Evolutionary conservation across 768 basidiomycete species (phyloP).

Genomic region (Bullera alba): DNA sequence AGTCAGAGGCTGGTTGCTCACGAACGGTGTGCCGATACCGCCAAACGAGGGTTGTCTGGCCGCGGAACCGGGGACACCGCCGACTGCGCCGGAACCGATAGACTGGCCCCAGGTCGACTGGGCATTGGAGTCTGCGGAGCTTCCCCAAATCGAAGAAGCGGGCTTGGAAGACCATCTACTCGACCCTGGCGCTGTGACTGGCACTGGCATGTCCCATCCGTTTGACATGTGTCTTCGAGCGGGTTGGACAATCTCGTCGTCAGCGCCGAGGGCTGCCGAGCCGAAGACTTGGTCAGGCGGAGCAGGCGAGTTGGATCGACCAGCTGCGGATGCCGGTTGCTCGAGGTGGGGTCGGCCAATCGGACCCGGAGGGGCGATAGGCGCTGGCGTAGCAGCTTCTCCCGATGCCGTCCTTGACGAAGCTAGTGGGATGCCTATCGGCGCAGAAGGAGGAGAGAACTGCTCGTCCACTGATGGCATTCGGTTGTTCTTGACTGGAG

Average conservation of each 20-base stretch:
- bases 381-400: not conserved
- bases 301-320: slow-evolving; percentile 16
- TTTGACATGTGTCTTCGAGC: slow-evolving; percentile 22
- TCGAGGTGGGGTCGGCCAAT: slow-evolving; percentile 12
- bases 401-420: not conserved
- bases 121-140: not conserved
- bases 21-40: slow-evolving; percentile 6
- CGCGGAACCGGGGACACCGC: not conserved
- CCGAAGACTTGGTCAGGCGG: slow-evolving; percentile 37
- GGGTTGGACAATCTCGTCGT: slow-evolving; percentile 43
- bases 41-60: slow-evolving; percentile 18
- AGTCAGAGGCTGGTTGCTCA: not conserved
- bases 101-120: not conserved
- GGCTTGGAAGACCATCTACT: slow-evolving; percentile 19
- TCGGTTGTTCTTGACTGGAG: slow-evolving; percentile 19
- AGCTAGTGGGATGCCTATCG: not conserved
- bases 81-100: not conserved
- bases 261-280: slow-evolving; percentile 41
- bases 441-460: slow-evolving; percentile 28
- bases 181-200: slow-evolving; percentile 15
- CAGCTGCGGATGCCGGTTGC: slow-evolving; percentile 10
- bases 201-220: slow-evolving; percentile 19
- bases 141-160: slow-evolving; percentile 16
- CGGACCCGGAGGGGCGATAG: slow-evolving; percentile 26
- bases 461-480: slow-evolving; percentile 27